Evolutionary conservation across 1,284 basidiomycete genomes (phyloP).

Genomic region (Ceratobasidium sp.): DNA sequence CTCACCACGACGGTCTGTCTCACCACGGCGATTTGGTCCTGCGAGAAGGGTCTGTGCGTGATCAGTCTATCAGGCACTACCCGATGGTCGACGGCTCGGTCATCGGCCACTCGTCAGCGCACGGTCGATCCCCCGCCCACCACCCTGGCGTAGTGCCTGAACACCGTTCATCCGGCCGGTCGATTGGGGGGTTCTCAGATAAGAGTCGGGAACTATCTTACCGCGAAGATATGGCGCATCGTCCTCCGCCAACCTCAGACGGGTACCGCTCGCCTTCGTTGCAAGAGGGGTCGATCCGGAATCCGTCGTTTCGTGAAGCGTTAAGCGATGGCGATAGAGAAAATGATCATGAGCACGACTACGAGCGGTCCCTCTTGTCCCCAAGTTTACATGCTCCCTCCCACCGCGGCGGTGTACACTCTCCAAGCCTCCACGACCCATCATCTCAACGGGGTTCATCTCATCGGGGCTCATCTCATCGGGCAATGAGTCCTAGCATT

Average conservation of each 20-base stretch:
- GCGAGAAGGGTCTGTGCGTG: background rate
- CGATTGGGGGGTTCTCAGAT: background rate
- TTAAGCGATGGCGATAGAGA: constrained; percentile 24
- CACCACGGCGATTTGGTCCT: background rate
- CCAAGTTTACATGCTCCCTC: constrained; percentile 2
- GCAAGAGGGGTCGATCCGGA: background rate
- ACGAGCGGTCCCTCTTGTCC: background rate
- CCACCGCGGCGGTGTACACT: constrained; percentile 1
- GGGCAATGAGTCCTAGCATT: background rate
- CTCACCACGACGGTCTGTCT: background rate
- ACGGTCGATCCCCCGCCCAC: background rate
- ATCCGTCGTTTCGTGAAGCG: background rate
- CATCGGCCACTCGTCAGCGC: background rate
- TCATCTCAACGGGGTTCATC: no score
- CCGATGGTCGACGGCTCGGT: constrained; percentile 20
- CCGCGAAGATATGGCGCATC: constrained; percentile 6
- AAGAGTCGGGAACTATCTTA: background rate
- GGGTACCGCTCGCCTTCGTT: constrained; percentile 26
- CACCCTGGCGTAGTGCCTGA: background rate
- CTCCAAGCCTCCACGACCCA: background rate
- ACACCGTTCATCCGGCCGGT: background rate
- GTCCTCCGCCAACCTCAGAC: constrained; percentile 13
- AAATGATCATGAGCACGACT: constrained; percentile 25
- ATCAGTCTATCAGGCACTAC: background rate
- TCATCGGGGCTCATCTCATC: no score